These are phyloP conservation scores for Cymbidium sinense DNA, from an alignment of 106 monocot genomes.

Conservation along the genomic window DNA sequence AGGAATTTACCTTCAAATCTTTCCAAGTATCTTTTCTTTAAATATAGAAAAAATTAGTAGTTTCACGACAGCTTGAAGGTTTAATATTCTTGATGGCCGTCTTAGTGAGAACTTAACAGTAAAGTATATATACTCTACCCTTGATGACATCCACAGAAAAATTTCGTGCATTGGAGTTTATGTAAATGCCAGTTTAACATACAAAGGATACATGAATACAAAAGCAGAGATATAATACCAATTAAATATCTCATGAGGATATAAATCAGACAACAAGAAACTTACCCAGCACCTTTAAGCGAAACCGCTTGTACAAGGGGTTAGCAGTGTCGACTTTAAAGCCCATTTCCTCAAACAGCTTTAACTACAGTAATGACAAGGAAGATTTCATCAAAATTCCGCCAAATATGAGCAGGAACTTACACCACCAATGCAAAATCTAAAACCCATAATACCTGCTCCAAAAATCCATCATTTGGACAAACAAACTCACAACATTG, in stretches of 20 bases:
- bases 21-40: background rate
- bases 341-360: constrained; percentile 90
- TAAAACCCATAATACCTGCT: constrained; percentile 50
- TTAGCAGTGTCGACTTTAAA: constrained; percentile 74
- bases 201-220: background rate
- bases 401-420: background rate
- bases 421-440: constrained; percentile 11
- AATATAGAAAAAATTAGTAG: background rate
- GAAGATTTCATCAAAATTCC: constrained; percentile 4
- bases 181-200: background rate
- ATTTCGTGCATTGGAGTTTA: background rate
- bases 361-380: constrained; percentile 52
- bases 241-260: background rate
- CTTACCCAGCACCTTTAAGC: constrained; percentile 82
- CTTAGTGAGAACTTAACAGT: background rate
- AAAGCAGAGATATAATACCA: background rate
- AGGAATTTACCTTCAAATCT: background rate
- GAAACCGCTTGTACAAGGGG: constrained; percentile 83
- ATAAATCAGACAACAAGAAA: constrained; percentile 4
- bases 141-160: background rate
- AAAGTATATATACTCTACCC: background rate
- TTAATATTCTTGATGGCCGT: background rate
- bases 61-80: background rate
- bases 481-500: constrained; percentile 53
- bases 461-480: constrained; percentile 97